These are phyloP conservation scores for Penicillium desertorum DNA, from an alignment of 495 filamentous ascomycete species.

Conservation along the genomic window DNA sequence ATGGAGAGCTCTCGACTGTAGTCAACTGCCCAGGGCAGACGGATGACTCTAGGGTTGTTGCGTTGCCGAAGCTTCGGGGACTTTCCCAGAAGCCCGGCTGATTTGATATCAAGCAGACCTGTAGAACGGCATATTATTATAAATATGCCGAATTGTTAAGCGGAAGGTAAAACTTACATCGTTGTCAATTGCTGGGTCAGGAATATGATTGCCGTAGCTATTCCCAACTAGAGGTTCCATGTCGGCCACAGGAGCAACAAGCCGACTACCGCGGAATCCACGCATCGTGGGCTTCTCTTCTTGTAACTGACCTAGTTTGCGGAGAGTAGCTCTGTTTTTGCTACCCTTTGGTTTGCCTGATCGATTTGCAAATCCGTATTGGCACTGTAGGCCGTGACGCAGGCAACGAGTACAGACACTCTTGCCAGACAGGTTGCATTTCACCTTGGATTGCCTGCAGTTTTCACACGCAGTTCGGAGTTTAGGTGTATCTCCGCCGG, in stretches of 20 bases:
- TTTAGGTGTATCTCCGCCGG: conserved; percentile 36
- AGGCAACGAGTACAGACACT: conserved; percentile 45
- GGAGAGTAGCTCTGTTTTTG: conserved; percentile 47
- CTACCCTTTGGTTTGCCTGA: conserved; percentile 51
- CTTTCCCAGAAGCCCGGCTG: conserved; percentile 29
- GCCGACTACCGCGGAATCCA: conserved; percentile 22
- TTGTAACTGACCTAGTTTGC: conserved; percentile 44
- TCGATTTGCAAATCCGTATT: conserved; percentile 47
- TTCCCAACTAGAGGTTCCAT: conserved; percentile 16
- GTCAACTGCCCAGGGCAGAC: conserved; percentile 25
- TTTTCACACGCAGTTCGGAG: conserved; percentile 50
- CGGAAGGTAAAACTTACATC: conserved; percentile 18
- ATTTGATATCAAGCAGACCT: conserved; percentile 27
- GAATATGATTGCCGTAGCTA: conserved; percentile 15
- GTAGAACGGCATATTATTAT: neutral
- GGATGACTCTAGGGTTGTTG: conserved; percentile 19
- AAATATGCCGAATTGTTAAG: neutral
- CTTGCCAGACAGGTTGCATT: conserved; percentile 46
- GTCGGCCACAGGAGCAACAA: conserved; percentile 18
- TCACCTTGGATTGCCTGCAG: conserved; percentile 50
- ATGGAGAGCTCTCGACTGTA: conserved; percentile 22
- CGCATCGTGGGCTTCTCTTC: conserved; percentile 32
- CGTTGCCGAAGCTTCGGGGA: conserved; percentile 21
- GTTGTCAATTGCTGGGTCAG: conserved; percentile 22
- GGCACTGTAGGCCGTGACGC: conserved; percentile 46